Evolutionary conservation across 192 early-diverging fungal species (phyloP).

Genomic region (Entophlyctis luteolus): DNA sequence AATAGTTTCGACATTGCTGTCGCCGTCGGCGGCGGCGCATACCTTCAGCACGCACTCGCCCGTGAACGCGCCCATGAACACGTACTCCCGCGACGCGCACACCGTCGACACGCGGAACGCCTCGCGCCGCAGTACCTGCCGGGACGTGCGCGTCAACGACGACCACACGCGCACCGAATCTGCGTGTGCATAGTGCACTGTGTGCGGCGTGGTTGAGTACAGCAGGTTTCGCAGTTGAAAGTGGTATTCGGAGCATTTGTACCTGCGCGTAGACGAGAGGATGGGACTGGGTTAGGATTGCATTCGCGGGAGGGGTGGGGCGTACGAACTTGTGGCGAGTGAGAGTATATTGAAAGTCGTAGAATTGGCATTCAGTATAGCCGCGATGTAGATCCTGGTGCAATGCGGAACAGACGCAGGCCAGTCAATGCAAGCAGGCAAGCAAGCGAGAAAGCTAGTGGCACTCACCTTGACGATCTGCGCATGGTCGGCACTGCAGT

Average conservation of each 20-base stretch:
- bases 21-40: not conserved
- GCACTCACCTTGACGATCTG: conserved; percentile 6
- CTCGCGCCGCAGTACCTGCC: conserved; percentile 12
- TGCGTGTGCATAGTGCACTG: conserved; percentile 43
- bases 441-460: not conserved
- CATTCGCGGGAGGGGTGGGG: not conserved
- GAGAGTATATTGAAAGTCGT: conserved; percentile 19
- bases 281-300: not conserved
- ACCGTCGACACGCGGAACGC: conserved; percentile 51
- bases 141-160: not conserved
- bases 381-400: not conserved
- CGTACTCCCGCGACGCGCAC: conserved; percentile 34
- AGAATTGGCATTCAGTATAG: not conserved
- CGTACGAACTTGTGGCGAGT: not conserved
- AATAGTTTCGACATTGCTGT: not conserved
- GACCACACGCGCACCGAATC: not conserved
- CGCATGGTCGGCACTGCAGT: conserved; percentile 22
- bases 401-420: not conserved
- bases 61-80: conserved; percentile 52
- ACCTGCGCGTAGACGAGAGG: conserved; percentile 8
- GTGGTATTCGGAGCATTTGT: conserved; percentile 54
- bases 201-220: conserved; percentile 56
- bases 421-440: not conserved
- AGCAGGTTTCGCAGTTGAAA: conserved; percentile 64
- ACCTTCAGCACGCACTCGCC: conserved; percentile 36